A percentile compares a stretch with the other conserved stretches of the same genome.
Conservation (phyloP, 2,329 filamentous ascomycete genomes). For the Colletotrichum sansevieriae region DNA sequence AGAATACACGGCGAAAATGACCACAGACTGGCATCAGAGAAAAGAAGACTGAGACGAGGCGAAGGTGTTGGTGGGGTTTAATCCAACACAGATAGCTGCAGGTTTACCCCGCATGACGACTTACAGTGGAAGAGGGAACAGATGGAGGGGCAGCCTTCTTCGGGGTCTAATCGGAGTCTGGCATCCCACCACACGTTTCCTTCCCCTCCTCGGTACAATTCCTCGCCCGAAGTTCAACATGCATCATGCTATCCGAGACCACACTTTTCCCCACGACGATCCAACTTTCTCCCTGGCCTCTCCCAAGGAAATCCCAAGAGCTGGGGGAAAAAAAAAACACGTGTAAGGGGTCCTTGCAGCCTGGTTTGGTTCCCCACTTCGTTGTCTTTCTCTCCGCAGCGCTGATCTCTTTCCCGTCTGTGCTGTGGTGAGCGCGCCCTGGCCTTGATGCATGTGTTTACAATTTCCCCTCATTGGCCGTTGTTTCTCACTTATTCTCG, state of each 20-base stretch:
- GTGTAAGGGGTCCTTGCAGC: not conserved
- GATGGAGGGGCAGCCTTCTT: slow-evolving; percentile 24
- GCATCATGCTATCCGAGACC: not conserved
- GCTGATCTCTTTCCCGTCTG: slow-evolving; percentile 6
- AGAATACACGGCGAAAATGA: no score
- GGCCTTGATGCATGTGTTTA: not conserved
- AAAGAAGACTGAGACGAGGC: no score
- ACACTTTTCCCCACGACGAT: slow-evolving; percentile 21
- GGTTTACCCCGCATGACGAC: slow-evolving; percentile 35
- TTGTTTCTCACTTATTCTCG: slow-evolving; percentile 5
- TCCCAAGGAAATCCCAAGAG: slow-evolving; percentile 14
- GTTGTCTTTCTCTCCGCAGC: not conserved
- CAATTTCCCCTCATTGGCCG: slow-evolving; percentile 24
- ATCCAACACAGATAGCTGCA: not conserved
- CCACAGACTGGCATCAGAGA: no score
- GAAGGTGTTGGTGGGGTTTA: not conserved
- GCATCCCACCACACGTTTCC: not conserved
- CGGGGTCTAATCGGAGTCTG: slow-evolving; percentile 17
- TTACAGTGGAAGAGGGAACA: not conserved
- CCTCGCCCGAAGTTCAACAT: not conserved
- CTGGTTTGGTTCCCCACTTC: slow-evolving; percentile 2
- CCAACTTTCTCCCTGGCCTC: slow-evolving; percentile 5
- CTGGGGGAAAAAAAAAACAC: not conserved
- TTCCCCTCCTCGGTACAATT: not conserved
- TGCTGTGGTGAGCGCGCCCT: no score